Evolutionary conservation across 2,329 filamentous ascomycete genomes (phyloP).

Genomic region (Hypoxylon sp.): DNA sequence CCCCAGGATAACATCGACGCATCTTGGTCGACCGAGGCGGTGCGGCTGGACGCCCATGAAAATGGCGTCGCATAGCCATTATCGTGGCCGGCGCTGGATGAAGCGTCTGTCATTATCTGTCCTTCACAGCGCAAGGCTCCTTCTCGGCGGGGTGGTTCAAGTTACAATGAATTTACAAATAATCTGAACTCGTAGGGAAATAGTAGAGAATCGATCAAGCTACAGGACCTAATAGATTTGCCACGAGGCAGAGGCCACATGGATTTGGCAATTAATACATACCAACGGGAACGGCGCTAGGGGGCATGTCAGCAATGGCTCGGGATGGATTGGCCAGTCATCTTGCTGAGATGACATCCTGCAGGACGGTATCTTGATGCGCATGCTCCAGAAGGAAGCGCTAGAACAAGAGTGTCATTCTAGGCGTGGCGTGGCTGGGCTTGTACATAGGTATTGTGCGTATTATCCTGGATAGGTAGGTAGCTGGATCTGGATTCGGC

Average conservation of each 20-base stretch:
- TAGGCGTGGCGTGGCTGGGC: constrained; percentile 22
- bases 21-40: constrained; percentile 28
- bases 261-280: constrained; percentile 21
- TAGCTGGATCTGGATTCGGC: constrained; percentile 27
- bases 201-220: background rate
- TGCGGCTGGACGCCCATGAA: constrained; percentile 28
- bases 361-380: constrained; percentile 23
- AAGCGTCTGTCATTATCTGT: constrained; percentile 21
- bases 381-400: constrained; percentile 30
- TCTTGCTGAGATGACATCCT: constrained; percentile 1
- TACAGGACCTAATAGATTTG: constrained; percentile 11
- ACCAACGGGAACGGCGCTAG: constrained; percentile 1
- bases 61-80: constrained; percentile 16
- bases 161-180: constrained; percentile 3
- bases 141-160: constrained; percentile 1
- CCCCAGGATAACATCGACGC: constrained; percentile 45
- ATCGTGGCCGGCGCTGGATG: constrained; percentile 3
- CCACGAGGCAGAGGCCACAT: constrained; percentile 17
- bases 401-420: constrained; percentile 11
- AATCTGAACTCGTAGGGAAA: constrained; percentile 4
- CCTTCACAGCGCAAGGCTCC: constrained; percentile 14
- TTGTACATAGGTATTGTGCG: background rate
- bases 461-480: constrained; percentile 26
- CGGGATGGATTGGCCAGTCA: constrained; percentile 29
- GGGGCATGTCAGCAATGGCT: constrained; percentile 31